Evolutionary conservation across 73 alveolate genomes (phyloP).

Genomic region (Paramecium primaurelia): DNA sequence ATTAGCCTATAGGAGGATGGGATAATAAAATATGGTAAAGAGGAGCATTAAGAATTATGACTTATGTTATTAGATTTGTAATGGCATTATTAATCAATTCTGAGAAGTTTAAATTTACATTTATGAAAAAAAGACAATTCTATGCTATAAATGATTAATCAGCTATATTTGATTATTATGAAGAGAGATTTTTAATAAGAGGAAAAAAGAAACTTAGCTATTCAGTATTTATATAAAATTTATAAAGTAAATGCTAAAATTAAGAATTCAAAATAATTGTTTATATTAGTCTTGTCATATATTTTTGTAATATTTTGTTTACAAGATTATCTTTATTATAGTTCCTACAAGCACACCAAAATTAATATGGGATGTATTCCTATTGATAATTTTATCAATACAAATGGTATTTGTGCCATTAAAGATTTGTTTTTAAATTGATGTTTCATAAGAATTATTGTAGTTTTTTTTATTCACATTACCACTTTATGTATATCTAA

Average conservation of each 20-base stretch:
- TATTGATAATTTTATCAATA: not conserved
- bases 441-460: not conserved
- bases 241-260: not conserved
- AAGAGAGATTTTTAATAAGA: not conserved
- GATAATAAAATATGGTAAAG: not conserved
- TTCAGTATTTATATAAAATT: not conserved
- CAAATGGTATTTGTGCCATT: conserved; percentile 34
- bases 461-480: not conserved
- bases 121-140: not conserved
- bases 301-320: not conserved
- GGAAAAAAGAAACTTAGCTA: not conserved
- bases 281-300: not conserved
- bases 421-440: conserved; percentile 12
- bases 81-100: conserved; percentile 1
- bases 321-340: not conserved
- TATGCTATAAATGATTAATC: conserved; percentile 23
- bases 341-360: not conserved
- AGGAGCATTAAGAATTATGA: conserved; percentile 32
- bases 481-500: not conserved
- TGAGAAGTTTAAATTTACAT: conserved; percentile 32
- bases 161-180: not conserved
- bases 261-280: not conserved
- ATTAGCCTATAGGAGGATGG: conserved; percentile 4
- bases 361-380: not conserved
- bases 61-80: conserved; percentile 11